Base-by-base conservation (phyloP, 225 moss, liverwort and hornwort species). In the Antitrichia curtipendula region DNA sequence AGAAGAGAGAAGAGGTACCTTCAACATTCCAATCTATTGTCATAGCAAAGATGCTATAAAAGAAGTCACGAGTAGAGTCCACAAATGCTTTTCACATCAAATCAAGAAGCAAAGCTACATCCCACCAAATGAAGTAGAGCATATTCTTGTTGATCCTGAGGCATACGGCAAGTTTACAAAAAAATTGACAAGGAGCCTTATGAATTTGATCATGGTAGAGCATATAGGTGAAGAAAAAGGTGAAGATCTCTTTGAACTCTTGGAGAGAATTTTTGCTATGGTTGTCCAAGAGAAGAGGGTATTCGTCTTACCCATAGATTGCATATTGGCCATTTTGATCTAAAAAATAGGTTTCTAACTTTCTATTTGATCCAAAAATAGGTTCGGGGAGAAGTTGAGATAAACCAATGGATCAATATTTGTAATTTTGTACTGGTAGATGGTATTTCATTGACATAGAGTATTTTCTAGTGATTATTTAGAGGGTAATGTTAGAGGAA, bases 1-100 rank as follows among this genome's bases (percentile, higher is more conserved):
- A 19, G 84, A 88, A 27, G 77, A 91, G 34, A 87, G n/a, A 31
- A 75, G 86, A 53, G 84, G 90, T 36, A 88, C 86, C 47, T 87
- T 90, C 73, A 93, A 88, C 25, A 3, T 92, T 13, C 86, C 86
- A 0, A 0, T 64, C 1, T 89, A 88, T 19, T 4, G 0, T 22
- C 45, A 23, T 34, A 91, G 36, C 17, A 0, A n/a, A 4, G 50
- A 82, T 0, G 90, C 91, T 2, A 36, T 89, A 22, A 66, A 71
- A 81, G 32, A 6, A 27, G 85, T 73, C 0, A n/a, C n/a, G n/a
- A n/a, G 69, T 16, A 8, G 40, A 81, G 16, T 63, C 86, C 6
- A 86, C 85, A 19, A 83, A 85, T 1, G 43, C 84, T n/a, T 91
- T 52, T 16, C 19, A 85, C 22, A 75, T 93, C 62, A 90, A 91